Evolutionary conservation across 164 flowering plant species (phyloP).

Genomic region (Malania oleifera): DNA sequence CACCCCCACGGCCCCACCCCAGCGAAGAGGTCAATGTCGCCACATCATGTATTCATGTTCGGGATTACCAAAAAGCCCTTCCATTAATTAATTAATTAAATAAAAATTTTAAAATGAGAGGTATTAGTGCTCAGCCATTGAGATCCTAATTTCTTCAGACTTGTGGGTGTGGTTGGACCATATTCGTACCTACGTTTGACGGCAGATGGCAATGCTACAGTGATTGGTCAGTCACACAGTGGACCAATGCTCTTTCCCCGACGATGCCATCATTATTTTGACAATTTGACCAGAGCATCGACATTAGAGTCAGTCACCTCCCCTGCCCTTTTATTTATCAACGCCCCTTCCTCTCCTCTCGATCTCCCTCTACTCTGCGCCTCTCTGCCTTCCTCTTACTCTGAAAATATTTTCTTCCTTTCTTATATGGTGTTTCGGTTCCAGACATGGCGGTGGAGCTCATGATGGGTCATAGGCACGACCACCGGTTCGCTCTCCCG

Average conservation of each 20-base stretch:
- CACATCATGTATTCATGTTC: too few species aligned
- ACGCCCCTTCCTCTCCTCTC: slow-evolving; percentile 2
- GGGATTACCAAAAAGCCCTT: too few species aligned
- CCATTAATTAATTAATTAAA: too few species aligned
- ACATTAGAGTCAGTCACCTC: too few species aligned
- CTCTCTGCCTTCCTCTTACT: not conserved
- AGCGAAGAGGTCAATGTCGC: too few species aligned
- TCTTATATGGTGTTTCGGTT: slow-evolving; percentile 1
- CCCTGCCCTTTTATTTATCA: slow-evolving; percentile 7
- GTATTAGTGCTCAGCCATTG: too few species aligned
- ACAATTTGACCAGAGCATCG: slow-evolving; percentile 27
- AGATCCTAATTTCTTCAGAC: too few species aligned
- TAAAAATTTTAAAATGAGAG: too few species aligned
- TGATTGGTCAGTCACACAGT: slow-evolving; percentile 23
- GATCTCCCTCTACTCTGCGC: not conserved
- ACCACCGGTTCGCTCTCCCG: slow-evolving; percentile 9
- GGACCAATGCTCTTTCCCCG: slow-evolving; percentile 9
- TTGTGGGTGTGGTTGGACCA: not conserved
- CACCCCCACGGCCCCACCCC: too few species aligned
- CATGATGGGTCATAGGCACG: slow-evolving; percentile 35
- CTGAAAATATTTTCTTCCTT: not conserved
- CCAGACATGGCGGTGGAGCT: slow-evolving; percentile 71
- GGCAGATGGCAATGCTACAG: slow-evolving; percentile 11
- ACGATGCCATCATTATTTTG: slow-evolving; percentile 10
- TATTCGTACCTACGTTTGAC: slow-evolving; percentile 25